These are phyloP conservation scores for Cercophora scortea DNA, from an alignment of 495 filamentous ascomycete genomes.

Conservation along the genomic window DNA sequence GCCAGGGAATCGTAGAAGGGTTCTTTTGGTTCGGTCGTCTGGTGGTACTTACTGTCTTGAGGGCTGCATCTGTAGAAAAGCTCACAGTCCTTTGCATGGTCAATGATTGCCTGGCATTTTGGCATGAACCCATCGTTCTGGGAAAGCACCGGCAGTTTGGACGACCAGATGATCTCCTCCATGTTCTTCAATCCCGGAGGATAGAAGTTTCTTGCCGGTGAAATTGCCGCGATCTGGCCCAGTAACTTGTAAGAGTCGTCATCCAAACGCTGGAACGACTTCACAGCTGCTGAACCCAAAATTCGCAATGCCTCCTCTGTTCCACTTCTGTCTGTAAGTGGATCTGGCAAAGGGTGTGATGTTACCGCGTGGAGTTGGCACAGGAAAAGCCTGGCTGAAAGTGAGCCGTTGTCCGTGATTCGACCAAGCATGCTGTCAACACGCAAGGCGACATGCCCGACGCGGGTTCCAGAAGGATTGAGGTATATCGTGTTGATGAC, in stretches of 20 bases:
- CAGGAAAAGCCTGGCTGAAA: slow-evolving; percentile 46
- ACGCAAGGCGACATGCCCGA: slow-evolving; percentile 28
- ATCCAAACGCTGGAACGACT: slow-evolving; percentile 42
- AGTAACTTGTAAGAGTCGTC: neutral
- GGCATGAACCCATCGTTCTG: slow-evolving; percentile 2
- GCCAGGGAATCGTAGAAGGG: no score
- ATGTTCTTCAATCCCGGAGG: neutral
- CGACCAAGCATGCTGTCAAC: slow-evolving; percentile 42
- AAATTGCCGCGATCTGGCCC: neutral
- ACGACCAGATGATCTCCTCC: neutral
- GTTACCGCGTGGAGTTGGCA: slow-evolving; percentile 57
- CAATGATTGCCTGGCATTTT: neutral
- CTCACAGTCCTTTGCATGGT: neutral
- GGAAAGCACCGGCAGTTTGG: neutral
- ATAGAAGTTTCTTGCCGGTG: neutral
- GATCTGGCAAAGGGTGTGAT: slow-evolving; percentile 49
- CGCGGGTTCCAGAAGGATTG: slow-evolving; percentile 3
- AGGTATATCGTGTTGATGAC: slow-evolving; percentile 27
- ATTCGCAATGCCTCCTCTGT: slow-evolving; percentile 52
- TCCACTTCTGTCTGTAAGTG: slow-evolving; percentile 48
- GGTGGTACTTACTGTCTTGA: no score
- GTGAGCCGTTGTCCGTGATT: slow-evolving; percentile 41
- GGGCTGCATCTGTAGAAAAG: no score
- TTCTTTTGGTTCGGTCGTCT: no score
- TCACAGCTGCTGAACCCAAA: slow-evolving; percentile 39